phyloP scores from a whole-genome alignment of 169 alveolate species.

The Cryptosporidium sp. region DNA sequence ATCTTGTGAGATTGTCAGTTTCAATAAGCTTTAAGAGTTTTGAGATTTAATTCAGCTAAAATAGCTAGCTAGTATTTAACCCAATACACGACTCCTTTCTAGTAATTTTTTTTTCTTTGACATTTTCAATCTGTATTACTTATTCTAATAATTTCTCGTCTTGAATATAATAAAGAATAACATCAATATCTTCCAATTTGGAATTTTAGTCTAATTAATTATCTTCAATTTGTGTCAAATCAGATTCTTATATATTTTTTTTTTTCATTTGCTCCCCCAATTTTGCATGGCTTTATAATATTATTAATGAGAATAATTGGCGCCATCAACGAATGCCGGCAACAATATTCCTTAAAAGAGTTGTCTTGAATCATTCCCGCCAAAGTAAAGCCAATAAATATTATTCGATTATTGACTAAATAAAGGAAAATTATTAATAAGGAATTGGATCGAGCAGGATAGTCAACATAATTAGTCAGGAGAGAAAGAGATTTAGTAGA shows the following conservation, averaged over 20 bases:
- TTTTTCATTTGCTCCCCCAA: neutral
- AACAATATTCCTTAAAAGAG: neutral
- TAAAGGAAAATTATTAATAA: neutral
- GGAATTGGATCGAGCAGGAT: neutral
- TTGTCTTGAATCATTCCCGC: slow-evolving; percentile 70
- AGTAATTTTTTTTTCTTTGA: neutral
- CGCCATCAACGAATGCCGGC: slow-evolving; percentile 29
- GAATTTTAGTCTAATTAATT: neutral
- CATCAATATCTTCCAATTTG: neutral
- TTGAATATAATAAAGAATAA: neutral
- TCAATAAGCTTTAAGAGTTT: slow-evolving; percentile 38
- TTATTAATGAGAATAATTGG: neutral
- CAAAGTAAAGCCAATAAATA: slow-evolving; percentile 5
- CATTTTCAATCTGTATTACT: neutral
- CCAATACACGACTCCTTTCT: neutral
- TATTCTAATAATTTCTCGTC: neutral
- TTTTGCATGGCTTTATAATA: neutral
- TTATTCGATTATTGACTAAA: neutral
- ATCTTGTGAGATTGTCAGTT: slow-evolving; percentile 74
- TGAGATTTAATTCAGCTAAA: neutral
- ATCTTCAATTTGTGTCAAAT: neutral
- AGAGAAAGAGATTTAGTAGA: slow-evolving; percentile 33
- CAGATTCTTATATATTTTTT: neutral
- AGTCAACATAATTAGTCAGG: slow-evolving; percentile 6
- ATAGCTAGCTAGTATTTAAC: neutral